A percentile compares a stretch with the other conserved stretches of the same genome.
Evolutionary conservation across 108 stramenopile genomes (phyloP).

Genomic region (Fistulifera pelliculosa): DNA sequence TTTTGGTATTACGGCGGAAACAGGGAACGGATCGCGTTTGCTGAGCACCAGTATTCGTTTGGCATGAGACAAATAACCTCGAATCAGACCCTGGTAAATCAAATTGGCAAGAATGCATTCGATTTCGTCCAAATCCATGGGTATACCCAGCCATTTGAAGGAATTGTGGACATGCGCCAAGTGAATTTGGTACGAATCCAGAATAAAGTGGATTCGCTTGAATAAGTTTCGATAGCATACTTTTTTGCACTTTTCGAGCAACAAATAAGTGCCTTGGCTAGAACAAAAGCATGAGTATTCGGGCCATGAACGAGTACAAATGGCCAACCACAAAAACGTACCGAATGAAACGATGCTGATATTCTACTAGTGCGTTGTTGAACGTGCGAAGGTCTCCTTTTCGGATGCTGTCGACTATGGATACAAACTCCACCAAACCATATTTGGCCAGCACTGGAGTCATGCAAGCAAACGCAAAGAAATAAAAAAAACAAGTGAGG

Average conservation of each 20-base stretch:
- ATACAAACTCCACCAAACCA: constrained; percentile 63
- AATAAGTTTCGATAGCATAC: constrained; percentile 94
- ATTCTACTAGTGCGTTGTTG: constrained; percentile 59
- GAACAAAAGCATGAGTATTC: too few species aligned
- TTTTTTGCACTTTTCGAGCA: constrained; percentile 90
- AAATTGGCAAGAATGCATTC: constrained; percentile 96
- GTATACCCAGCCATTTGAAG: constrained; percentile 76
- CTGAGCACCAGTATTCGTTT: constrained; percentile 85
- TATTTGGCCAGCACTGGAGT: constrained; percentile 79
- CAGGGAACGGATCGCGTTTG: constrained; percentile 92
- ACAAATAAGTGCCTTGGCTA: constrained; percentile 82
- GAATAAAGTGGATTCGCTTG: constrained; percentile 68
- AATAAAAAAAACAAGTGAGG: too few species aligned
- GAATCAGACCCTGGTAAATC: constrained; percentile 79
- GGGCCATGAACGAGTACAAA: too few species aligned
- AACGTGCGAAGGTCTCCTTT: constrained; percentile 88
- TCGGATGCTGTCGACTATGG: constrained; percentile 62
- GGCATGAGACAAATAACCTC: constrained; percentile 90
- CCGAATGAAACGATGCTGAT: constrained; percentile 79
- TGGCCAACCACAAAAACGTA: too few species aligned
- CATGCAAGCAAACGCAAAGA: too few species aligned
- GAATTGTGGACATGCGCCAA: constrained; percentile 51
- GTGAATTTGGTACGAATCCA: constrained; percentile 64
- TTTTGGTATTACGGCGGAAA: constrained; percentile 46
- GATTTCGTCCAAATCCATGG: constrained; percentile 89